Evolutionary conservation across 202 grass and related monocot species (phyloP), one percentile per base, ranked within the genome.

Genomic region (Schoenoplectus tabernaemontani): DNA sequence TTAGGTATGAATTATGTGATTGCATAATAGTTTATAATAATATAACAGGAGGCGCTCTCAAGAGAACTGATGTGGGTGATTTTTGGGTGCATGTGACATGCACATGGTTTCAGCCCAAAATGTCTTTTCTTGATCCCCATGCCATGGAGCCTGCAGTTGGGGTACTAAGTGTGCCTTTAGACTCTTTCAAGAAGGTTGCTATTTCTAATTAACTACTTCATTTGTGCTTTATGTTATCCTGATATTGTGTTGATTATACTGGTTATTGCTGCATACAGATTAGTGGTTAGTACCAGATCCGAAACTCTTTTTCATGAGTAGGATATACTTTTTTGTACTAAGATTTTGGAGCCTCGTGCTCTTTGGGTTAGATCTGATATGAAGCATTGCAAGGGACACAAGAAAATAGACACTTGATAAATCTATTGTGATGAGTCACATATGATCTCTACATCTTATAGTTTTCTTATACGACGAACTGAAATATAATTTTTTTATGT

Each of bases 21-120:
- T 30, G 67, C 42, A 50, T 72, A 50, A 72, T 50, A 9, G 23
- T 72, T 72, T 72, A 50, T 30, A 50, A 74, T 84, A 47, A 65
- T 63, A 42, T 60, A 15, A 7, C 57, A 99, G 96, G 96, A 4
- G 96, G 96, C 58, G 96, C 96, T 59, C 85, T 99, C n/a, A 99
- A 99, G 85, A 90, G 81, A 81, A 92, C 92, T 57, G 87, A 93
- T 85, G 67, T 95, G 87, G 86, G 90, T 64, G 77, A 87, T 83
- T 78, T 99, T 46, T 99, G 92, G 96, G 92, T 91, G 85, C 96
- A 99, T 88, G 42, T 99, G 54, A 96, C 88, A 77, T 99, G 96
- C 79, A 91, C 91, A 28, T 99, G 96, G 96, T 99, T 91, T 87
- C 96, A 93, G 80, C 96, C 92, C 73, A 87, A 89, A 85, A 90